Conservation (phyloP, 345 rosid genomes). For the Isatis tinctoria region DNA sequence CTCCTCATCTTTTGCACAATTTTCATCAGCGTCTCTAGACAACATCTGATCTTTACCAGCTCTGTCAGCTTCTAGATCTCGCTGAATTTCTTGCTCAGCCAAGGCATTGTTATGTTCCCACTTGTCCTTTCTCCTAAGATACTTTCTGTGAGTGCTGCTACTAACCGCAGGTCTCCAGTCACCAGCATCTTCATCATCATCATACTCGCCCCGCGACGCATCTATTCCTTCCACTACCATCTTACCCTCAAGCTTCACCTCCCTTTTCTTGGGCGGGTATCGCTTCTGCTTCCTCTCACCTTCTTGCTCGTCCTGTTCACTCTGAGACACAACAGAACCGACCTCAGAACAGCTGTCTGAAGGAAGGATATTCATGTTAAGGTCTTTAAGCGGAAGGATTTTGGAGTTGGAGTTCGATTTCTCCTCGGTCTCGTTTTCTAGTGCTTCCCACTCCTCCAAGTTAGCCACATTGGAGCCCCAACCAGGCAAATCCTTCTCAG, state of each 20-base stretch:
- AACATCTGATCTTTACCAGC: constrained; percentile 27
- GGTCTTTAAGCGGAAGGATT: constrained; percentile 79
- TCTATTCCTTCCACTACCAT: constrained; percentile 88
- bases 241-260: constrained; percentile 69
- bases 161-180: constrained; percentile 95
- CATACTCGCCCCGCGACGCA: constrained; percentile 67
- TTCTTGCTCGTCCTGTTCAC: constrained; percentile 41
- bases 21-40: constrained; percentile 23
- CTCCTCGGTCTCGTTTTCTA: constrained; percentile 54
- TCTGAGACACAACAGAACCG: constrained; percentile 40
- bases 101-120: constrained; percentile 48
- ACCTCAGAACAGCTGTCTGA: constrained; percentile 40
- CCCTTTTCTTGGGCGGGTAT: constrained; percentile 55
- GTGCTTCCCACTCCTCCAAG: constrained; percentile 89
- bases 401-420: constrained; percentile 43
- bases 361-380: constrained; percentile 50
- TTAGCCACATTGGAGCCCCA: constrained; percentile 96
- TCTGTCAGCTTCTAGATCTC: constrained; percentile 39
- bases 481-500: constrained; percentile 86
- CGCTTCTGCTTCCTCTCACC: constrained; percentile 38
- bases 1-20: constrained; percentile 28
- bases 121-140: constrained; percentile 68
- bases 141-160: constrained; percentile 84
- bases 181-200: constrained; percentile 50
- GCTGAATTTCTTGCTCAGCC: constrained; percentile 55